These are phyloP conservation scores for Zygosaccharomyces gambellarensis DNA, from an alignment of 805 yeast species.

Conservation along the genomic window DNA sequence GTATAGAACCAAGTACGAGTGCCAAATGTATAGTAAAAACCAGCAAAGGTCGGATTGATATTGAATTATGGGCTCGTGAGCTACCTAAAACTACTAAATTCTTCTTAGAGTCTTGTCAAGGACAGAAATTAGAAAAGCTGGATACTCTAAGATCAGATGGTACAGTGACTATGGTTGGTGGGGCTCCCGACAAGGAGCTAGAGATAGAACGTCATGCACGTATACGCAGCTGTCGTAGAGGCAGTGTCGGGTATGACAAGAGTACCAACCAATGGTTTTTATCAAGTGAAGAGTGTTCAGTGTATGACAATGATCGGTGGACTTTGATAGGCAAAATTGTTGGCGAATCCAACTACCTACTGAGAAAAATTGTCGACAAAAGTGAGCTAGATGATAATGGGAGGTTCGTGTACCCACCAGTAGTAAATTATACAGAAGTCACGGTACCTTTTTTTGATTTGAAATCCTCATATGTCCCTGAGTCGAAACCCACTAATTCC, in stretches of 20 bases:
- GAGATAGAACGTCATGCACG: slow-evolving; percentile 47
- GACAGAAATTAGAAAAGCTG: neutral
- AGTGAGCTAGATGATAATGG: slow-evolving; percentile 19
- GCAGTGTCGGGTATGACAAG: slow-evolving; percentile 49
- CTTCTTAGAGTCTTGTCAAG: slow-evolving; percentile 47
- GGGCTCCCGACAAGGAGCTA: slow-evolving; percentile 5
- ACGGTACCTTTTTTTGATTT: slow-evolving; percentile 44
- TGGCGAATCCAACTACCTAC: slow-evolving; percentile 52
- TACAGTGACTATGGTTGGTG: neutral
- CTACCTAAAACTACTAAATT: slow-evolving; percentile 44
- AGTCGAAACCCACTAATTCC: slow-evolving; percentile 1
- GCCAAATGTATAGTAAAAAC: slow-evolving; percentile 56
- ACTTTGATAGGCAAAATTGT: slow-evolving; percentile 51
- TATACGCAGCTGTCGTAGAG: slow-evolving; percentile 47
- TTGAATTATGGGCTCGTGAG: slow-evolving; percentile 70
- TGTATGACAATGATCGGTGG: slow-evolving; percentile 34
- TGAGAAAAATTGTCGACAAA: slow-evolving; percentile 43
- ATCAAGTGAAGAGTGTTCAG: slow-evolving; percentile 45
- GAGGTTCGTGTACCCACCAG: slow-evolving; percentile 49
- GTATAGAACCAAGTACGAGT: slow-evolving; percentile 49
- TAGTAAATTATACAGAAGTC: slow-evolving; percentile 40
- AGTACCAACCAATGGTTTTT: slow-evolving; percentile 38
- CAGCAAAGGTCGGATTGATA: slow-evolving; percentile 51
- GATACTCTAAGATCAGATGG: neutral
- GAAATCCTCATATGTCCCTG: neutral